A percentile compares a stretch with the other conserved stretches of the same genome.
Evolutionary conservation across 2,329 filamentous ascomycete species (phyloP).

Genomic region (Orbilia ellipsospora): DNA sequence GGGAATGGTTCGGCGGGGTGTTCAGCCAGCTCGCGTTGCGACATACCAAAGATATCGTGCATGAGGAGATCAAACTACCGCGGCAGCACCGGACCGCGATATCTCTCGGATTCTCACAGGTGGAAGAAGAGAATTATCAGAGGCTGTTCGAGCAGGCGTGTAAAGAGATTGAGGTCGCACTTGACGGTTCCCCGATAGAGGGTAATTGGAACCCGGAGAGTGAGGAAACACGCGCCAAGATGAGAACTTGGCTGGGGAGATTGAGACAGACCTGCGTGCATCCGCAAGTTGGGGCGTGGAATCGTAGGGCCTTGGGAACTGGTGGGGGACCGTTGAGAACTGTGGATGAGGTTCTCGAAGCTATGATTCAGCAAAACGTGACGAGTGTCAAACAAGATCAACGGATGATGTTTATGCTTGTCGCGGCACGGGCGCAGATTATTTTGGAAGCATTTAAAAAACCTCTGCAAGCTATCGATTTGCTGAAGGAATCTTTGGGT

Average conservation of each 20-base stretch:
- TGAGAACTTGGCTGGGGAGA: conserved; percentile 81
- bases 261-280: conserved; percentile 87
- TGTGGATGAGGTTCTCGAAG: conserved; percentile 80
- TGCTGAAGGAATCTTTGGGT: conserved; percentile 71
- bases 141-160: conserved; percentile 81
- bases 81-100: conserved; percentile 77
- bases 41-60: conserved; percentile 84
- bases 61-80: conserved; percentile 81
- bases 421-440: conserved; percentile 78
- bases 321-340: conserved; percentile 76
- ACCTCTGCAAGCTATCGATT: conserved; percentile 72
- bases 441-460: conserved; percentile 67
- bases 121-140: conserved; percentile 90
- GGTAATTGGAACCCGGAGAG: conserved; percentile 74
- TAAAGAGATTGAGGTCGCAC: conserved; percentile 73
- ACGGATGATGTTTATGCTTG: conserved; percentile 72
- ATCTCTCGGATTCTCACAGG: conserved; percentile 88
- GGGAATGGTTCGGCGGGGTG: conserved; percentile 73
- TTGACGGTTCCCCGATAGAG: conserved; percentile 60
- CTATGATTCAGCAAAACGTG: conserved; percentile 91
- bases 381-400: conserved; percentile 74
- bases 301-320: conserved; percentile 72
- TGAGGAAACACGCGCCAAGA: conserved; percentile 70
- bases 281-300: conserved; percentile 79
- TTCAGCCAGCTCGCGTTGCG: conserved; percentile 80